Evolutionary conservation across 2,329 filamentous ascomycete genomes (phyloP), one percentile per base, ranked within the genome.

Genomic region (Neopestalotiopsis clavispora): DNA sequence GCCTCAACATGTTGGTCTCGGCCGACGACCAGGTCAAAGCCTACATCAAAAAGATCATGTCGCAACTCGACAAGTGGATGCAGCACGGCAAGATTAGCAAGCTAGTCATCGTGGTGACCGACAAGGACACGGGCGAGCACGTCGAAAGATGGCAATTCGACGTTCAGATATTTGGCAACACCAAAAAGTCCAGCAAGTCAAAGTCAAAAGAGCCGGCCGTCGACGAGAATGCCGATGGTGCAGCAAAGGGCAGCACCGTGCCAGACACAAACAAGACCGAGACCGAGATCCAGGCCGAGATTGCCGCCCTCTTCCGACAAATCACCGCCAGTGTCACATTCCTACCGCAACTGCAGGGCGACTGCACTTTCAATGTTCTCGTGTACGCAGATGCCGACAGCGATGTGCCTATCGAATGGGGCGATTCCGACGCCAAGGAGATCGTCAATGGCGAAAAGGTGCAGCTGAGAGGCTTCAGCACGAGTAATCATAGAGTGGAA

Each of bases 11-110:
- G 94, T 92, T 97, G 76, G 95, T 98, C 65, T 97, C 95, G 40
- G 90, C 94, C 72, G 96, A 99, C 80, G 96, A 98, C 84, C 95
- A 99, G 83, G 96, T 99, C 79, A 97, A 97, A 82, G 94, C 95
- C 40, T 99, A 99, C 83, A 97, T 99, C 86, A 98, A 97, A 82
- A 97, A 97, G 83, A 98, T 99, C 84, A 99, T 98, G 95, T 91
- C 91, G 34, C 96, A 99, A 82, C 89, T 99, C 69, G 95, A 97
- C 84, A 94, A 94, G 79, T 99, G 96, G 96, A 98, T 98, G 94
- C 87, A 94, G 66, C 93, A 92, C 75, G 94, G 95, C 79, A 98
- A 99, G 83, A 98, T 99, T 79, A 97, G 94, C 66, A 98, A 97
- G 82, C 90, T 99, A 13, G 95, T 99, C 69, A 92, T 99, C 66